Base-by-base conservation (phyloP, 2,329 filamentous ascomycete genomes). In the Paracorniculantispora psalliotae region DNA sequence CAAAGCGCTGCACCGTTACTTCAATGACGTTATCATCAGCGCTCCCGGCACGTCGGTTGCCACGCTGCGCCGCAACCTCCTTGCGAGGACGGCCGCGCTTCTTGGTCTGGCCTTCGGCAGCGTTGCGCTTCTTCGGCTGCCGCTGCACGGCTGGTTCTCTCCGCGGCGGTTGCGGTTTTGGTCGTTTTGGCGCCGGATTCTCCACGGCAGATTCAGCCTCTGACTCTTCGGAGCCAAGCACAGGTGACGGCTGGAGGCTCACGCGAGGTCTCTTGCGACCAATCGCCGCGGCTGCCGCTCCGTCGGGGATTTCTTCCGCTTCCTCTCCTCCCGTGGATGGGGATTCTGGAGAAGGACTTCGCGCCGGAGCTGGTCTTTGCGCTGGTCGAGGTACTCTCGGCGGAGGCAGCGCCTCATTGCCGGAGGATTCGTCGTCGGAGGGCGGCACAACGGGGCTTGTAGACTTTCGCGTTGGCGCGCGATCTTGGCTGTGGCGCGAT, bases 1-100 rank as follows among this genome's bases (percentile, higher is more conserved):
- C 68, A 49, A 86, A 84, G 13, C 85, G 78, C 66, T 87, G 83
- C 0, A 87, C 81, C 1, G 77, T 81, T n/a, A 88, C 77, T 6
- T 83, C 79, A 46, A 87, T 73, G 2, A 69, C 68, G 5, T 63
- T 64, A 21, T 64, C 59, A 10, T 63, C 47, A 6, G 37, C 56
- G 23, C 60, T 13, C 44, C 55, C 59, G 13, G 53, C 37, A 21
- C 53, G 57, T 13, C 21, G 33, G 10, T 15, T 33, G 30, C 17
- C 28, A 23, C 15, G n/a, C 33, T 26, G 25, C 26, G 17, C n/a
- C n/a, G n/a, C 25, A 25, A 55, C 23, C 5, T 61, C 30, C 53
- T 62, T 59, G 28, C 28, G 30, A 57, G 61, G 57, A 66, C 59
- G 67, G 6, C 65, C 41, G 48, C 63, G 55, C 49, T 46, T 35